These are phyloP conservation scores for Torulaspora franciscae DNA, from an alignment of 805 yeast species.

Conservation along the genomic window DNA sequence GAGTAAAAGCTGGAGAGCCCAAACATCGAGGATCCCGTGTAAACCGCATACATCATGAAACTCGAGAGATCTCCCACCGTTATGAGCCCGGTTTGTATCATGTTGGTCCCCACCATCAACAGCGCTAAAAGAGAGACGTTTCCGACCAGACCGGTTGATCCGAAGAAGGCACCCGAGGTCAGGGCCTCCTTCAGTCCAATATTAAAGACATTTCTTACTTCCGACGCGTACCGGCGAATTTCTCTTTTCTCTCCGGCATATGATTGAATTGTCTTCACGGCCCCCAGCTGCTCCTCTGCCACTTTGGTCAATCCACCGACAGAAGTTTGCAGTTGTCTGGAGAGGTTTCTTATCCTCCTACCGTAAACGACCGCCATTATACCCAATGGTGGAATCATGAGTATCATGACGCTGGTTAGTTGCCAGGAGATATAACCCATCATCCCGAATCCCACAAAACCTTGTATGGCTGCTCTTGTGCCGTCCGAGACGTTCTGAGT, in stretches of 20 bases:
- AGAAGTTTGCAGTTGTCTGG: slow-evolving; percentile 74
- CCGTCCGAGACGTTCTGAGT: slow-evolving; percentile 92
- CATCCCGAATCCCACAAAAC: slow-evolving; percentile 83
- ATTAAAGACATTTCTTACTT: slow-evolving; percentile 58
- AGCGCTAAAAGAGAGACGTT: slow-evolving; percentile 74
- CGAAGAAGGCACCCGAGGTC: slow-evolving; percentile 69
- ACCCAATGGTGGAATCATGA: slow-evolving; percentile 79
- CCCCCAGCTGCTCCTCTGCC: slow-evolving; percentile 84
- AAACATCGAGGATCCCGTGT: slow-evolving; percentile 87
- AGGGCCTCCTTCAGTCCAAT: slow-evolving; percentile 77
- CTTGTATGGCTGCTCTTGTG: slow-evolving; percentile 74
- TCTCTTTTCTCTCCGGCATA: slow-evolving; percentile 82
- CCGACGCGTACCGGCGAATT: slow-evolving; percentile 66
- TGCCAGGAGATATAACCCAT: slow-evolving; percentile 84
- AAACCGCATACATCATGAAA: slow-evolving; percentile 92
- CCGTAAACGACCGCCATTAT: slow-evolving; percentile 81
- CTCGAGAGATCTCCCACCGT: slow-evolving; percentile 87
- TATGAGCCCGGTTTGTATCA: slow-evolving; percentile 71
- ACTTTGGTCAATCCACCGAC: slow-evolving; percentile 84
- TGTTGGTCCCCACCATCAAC: slow-evolving; percentile 71
- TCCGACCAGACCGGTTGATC: slow-evolving; percentile 79
- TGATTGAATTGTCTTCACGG: slow-evolving; percentile 81
- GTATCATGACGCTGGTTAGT: slow-evolving; percentile 72
- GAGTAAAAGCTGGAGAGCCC: slow-evolving; percentile 88
- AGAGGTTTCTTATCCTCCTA: slow-evolving; percentile 63